Conservation (phyloP, 495 filamentous ascomycete genomes). For the Lichina pygmaea region DNA sequence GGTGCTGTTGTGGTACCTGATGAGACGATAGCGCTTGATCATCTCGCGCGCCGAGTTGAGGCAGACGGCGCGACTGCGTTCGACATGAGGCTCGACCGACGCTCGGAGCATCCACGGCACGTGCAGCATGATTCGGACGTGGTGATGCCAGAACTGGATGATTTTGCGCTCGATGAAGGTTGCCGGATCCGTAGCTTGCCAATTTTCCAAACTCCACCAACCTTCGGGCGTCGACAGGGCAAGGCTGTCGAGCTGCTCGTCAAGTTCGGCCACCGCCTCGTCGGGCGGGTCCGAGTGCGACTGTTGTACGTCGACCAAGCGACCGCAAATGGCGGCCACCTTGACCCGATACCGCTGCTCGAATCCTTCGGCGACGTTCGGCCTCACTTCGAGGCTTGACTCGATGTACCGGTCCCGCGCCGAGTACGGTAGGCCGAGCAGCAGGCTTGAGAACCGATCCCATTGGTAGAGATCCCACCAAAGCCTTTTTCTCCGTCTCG, state of each 20-base stretch:
- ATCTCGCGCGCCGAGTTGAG: constrained; percentile 21
- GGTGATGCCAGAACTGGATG: constrained; percentile 19
- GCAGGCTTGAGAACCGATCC: constrained; percentile 20
- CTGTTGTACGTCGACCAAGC: constrained; percentile 22
- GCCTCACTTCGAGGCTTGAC: constrained; percentile 3
- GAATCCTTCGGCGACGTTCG: constrained; percentile 7
- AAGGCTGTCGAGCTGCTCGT: constrained; percentile 19
- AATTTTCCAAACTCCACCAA: constrained; percentile 8
- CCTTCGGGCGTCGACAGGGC: constrained; percentile 12
- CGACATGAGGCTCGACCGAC: constrained; percentile 14
- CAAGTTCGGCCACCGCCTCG: constrained; percentile 19
- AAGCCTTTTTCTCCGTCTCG: constrained; percentile 12
- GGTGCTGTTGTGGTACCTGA: constrained; percentile 13
- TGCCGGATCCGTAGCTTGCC: constrained; percentile 3
- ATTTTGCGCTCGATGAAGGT: constrained; percentile 11
- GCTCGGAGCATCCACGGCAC: constrained; percentile 28
- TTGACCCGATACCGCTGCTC: constrained; percentile 8
- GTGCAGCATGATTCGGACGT: constrained; percentile 20
- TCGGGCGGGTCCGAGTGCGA: constrained; percentile 14
- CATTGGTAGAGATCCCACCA: constrained; percentile 19
- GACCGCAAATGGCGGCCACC: constrained; percentile 17
- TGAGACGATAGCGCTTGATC: constrained; percentile 15
- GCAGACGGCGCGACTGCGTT: constrained; percentile 15
- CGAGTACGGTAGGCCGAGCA: constrained; percentile 23
- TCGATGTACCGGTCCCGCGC: constrained; percentile 11